These are phyloP conservation scores for Colletotrichum tabaci DNA, from an alignment of 2,329 filamentous ascomycete genomes.

Conservation along the genomic window DNA sequence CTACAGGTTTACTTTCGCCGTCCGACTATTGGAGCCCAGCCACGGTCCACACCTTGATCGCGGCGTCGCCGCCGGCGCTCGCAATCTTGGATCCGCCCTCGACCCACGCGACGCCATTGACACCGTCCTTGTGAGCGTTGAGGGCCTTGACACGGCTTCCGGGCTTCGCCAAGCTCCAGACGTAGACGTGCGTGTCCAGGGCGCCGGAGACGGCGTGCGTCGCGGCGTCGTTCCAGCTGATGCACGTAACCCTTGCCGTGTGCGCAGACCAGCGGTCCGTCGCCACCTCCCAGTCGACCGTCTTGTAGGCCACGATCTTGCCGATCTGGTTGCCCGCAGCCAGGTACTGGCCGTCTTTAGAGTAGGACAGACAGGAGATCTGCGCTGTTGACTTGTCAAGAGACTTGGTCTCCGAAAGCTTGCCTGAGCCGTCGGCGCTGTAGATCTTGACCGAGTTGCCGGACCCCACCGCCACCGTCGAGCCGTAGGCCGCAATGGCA, in stretches of 20 bases:
- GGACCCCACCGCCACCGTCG: conserved; percentile 81
- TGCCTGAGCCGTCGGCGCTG: conserved; percentile 69
- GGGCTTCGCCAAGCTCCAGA: conserved; percentile 90
- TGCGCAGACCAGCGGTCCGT: conserved; percentile 81
- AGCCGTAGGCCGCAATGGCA: conserved; percentile 78
- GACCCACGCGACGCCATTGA: conserved; percentile 89
- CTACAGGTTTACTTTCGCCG: conserved; percentile 3
- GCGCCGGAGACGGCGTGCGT: conserved; percentile 87
- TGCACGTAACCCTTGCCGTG: conserved; percentile 70
- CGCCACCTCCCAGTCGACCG: conserved; percentile 76
- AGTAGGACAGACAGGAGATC: conserved; percentile 88
- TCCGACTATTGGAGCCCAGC: conserved; percentile 63
- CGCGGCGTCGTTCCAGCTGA: conserved; percentile 83
- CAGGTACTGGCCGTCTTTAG: conserved; percentile 80
- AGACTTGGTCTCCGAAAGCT: conserved; percentile 68
- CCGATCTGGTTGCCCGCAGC: conserved; percentile 88
- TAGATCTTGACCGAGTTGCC: conserved; percentile 85
- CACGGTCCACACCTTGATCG: conserved; percentile 90
- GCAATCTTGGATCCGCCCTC: conserved; percentile 76
- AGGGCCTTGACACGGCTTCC: conserved; percentile 86
- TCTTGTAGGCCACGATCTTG: conserved; percentile 88
- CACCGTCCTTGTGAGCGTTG: conserved; percentile 96
- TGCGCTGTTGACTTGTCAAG: conserved; percentile 79
- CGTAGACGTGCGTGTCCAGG: conserved; percentile 91
- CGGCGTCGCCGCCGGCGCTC: conserved; percentile 88